These are phyloP conservation scores for Solanum lycopersicoides DNA, from an alignment of 257 asterid species.

Conservation along the genomic window DNA sequence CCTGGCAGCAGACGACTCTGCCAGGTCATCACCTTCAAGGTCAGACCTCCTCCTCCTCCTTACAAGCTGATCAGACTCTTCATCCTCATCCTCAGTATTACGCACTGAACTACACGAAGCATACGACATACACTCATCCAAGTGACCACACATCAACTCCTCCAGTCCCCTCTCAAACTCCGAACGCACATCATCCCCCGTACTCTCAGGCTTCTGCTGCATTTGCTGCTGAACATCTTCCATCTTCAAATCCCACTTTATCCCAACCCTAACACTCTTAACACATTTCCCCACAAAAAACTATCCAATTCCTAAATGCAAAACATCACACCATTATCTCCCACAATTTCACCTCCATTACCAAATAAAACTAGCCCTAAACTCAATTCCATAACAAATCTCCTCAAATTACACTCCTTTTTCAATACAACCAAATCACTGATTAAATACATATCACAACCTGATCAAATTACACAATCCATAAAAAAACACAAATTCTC, in stretches of 20 bases:
- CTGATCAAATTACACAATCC: conserved; percentile 39
- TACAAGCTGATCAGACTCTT: conserved; percentile 69
- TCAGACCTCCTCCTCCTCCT: conserved; percentile 88
- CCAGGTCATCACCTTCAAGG: conserved; percentile 87
- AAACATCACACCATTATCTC: neutral
- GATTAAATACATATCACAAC: conserved; percentile 30
- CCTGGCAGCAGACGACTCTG: conserved; percentile 94
- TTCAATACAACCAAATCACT: conserved; percentile 21
- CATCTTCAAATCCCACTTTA: conserved; percentile 36
- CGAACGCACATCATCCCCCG: conserved; percentile 44
- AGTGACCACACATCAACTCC: conserved; percentile 77
- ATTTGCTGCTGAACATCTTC: conserved; percentile 62
- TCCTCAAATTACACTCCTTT: conserved; percentile 11
- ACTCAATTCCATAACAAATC: conserved; percentile 20
- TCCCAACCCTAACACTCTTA: conserved; percentile 13
- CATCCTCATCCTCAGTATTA: conserved; percentile 70
- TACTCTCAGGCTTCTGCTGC: conserved; percentile 88
- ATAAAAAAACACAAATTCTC: neutral
- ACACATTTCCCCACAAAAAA: neutral
- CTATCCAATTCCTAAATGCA: neutral
- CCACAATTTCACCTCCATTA: neutral
- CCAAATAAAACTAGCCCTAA: conserved; percentile 23
- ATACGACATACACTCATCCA: conserved; percentile 84
- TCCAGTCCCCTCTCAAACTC: conserved; percentile 90
- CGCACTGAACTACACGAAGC: conserved; percentile 78